A percentile compares a stretch with the other conserved stretches of the same genome.
Evolutionary conservation across 2,329 filamentous ascomycete genomes (phyloP).

Genomic region (Ceratocystis eucalypticola): DNA sequence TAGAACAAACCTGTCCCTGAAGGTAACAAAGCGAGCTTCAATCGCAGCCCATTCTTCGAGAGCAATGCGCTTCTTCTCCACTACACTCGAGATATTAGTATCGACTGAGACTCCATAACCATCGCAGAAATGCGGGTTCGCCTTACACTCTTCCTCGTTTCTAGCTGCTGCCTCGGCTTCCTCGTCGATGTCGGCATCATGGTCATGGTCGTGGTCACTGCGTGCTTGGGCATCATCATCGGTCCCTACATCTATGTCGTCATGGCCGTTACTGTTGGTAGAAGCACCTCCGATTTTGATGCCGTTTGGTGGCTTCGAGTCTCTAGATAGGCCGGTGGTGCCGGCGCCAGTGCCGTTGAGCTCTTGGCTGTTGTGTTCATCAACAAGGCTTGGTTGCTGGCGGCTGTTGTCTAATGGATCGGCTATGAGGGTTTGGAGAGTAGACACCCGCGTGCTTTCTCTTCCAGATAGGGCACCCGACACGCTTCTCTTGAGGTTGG

Average conservation of each 20-base stretch:
- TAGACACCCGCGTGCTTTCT: constrained; percentile 21
- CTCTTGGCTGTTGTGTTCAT: constrained; percentile 27
- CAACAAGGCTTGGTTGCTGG: background rate
- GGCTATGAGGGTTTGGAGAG: constrained; percentile 19
- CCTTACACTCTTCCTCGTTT: constrained; percentile 52
- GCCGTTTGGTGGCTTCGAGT: constrained; percentile 9
- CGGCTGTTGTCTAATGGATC: constrained; percentile 2
- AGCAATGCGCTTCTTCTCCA: constrained; percentile 64
- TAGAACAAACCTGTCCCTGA: constrained; percentile 57
- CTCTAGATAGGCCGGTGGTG: background rate
- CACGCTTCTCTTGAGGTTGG: constrained; percentile 40
- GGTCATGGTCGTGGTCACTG: constrained; percentile 17
- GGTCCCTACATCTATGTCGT: constrained; percentile 20
- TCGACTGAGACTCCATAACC: background rate
- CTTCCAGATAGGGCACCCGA: constrained; percentile 24
- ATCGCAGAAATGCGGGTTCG: constrained; percentile 10
- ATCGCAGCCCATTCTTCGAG: constrained; percentile 67
- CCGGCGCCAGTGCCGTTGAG: constrained; percentile 8
- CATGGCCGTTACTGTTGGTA: constrained; percentile 8
- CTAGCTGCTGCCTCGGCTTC: constrained; percentile 45
- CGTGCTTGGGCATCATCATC: constrained; percentile 24
- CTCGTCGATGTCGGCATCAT: constrained; percentile 33
- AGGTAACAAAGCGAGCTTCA: constrained; percentile 76
- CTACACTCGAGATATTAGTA: constrained; percentile 33
- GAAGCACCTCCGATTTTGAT: constrained; percentile 7